These are phyloP conservation scores for Yamadazyma sp. DNA, from an alignment of 805 yeast species.

Conservation along the genomic window DNA sequence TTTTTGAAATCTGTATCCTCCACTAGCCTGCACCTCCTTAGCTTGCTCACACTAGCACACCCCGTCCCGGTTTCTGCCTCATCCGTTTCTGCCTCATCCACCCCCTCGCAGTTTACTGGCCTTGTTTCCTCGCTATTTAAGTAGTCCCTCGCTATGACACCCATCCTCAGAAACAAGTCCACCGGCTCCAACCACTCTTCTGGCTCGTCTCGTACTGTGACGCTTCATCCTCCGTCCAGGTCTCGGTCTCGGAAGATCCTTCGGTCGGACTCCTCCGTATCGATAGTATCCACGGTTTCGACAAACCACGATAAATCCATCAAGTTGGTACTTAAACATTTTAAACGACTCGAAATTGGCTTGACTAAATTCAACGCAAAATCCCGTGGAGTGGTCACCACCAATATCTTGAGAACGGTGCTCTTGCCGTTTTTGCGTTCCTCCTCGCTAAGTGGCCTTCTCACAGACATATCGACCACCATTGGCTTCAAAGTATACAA, in stretches of 20 bases:
- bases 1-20: too few relatives aligned
- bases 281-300: background rate
- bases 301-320: constrained; percentile 14
- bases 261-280: constrained; percentile 4
- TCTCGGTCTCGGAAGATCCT: constrained; percentile 11
- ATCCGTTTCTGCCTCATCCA: background rate
- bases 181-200: constrained; percentile 13
- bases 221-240: background rate
- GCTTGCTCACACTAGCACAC: too few relatives aligned
- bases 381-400: constrained; percentile 33
- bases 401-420: constrained; percentile 48
- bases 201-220: constrained; percentile 10
- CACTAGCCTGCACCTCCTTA: too few relatives aligned
- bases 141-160: background rate
- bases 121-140: too few relatives aligned
- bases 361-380: constrained; percentile 44
- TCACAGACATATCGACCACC: constrained; percentile 2
- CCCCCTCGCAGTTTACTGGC: too few relatives aligned
- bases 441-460: background rate
- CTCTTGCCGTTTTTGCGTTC: constrained; percentile 46
- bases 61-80: too few relatives aligned
- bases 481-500: constrained; percentile 23
- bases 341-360: constrained; percentile 44
- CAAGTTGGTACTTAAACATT: constrained; percentile 22
- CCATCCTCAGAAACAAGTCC: constrained; percentile 15